A percentile compares a stretch with the other conserved stretches of the same genome.
Evolutionary conservation across 345 rosid species (phyloP).

Genomic region (Citrus medica): DNA sequence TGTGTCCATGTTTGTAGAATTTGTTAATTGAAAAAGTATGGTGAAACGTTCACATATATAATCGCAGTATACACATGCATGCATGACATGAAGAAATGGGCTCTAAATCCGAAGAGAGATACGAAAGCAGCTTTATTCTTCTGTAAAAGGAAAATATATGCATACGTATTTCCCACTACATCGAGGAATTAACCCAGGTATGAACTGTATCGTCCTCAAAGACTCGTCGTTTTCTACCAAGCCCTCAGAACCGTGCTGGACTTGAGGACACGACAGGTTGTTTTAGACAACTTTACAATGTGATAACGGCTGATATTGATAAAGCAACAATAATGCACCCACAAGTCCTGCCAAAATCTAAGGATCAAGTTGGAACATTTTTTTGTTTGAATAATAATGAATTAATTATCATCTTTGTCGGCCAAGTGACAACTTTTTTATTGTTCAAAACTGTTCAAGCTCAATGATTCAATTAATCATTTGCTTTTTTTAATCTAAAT

Average conservation of each 20-base stretch:
- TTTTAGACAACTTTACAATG: slow-evolving; percentile 13
- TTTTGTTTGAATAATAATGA: too few species aligned
- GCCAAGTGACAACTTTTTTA: neutral
- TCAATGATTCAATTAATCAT: neutral
- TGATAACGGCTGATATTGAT: slow-evolving; percentile 14
- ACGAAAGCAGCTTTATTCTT: slow-evolving; percentile 25
- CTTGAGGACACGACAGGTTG: neutral
- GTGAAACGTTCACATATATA: too few species aligned
- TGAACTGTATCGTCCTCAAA: slow-evolving; percentile 8
- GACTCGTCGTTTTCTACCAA: slow-evolving; percentile 7
- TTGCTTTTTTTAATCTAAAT: too few species aligned
- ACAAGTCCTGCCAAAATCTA: slow-evolving; percentile 4
- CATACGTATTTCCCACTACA: neutral
- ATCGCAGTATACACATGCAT: too few species aligned
- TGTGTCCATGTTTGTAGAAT: too few species aligned
- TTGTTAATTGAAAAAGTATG: too few species aligned
- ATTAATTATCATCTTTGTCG: neutral
- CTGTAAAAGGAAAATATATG: slow-evolving; percentile 1
- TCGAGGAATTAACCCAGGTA: neutral
- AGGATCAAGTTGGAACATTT: neutral
- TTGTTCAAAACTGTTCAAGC: neutral
- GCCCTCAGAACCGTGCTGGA: neutral
- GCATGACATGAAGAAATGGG: too few species aligned
- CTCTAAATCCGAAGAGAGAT: neutral
- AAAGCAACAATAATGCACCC: slow-evolving; percentile 10